phyloP scores from a whole-genome alignment of 2,329 filamentous ascomycete species.

The Aspergillus viridinutans region DNA sequence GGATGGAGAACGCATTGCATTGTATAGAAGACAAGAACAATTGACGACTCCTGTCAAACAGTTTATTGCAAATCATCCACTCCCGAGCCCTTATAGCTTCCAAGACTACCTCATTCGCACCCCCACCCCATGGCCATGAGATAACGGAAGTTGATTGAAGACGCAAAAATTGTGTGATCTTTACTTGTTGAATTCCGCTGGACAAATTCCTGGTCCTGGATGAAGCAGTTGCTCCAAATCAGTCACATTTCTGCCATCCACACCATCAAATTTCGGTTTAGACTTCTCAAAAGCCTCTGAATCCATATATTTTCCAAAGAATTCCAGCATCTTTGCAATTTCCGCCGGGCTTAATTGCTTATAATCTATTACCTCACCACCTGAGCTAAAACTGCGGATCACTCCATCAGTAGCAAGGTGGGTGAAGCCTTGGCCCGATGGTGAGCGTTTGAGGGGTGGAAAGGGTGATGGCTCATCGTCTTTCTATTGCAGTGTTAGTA shows the following conservation, averaged over 20 bases:
- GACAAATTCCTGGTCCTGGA: not conserved
- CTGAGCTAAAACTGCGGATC: not conserved
- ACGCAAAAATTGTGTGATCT: not conserved
- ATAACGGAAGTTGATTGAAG: slow-evolving; percentile 1
- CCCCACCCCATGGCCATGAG: too few species aligned
- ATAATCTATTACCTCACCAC: slow-evolving; percentile 6
- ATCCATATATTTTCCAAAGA: not conserved
- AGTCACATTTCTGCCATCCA: slow-evolving; percentile 2
- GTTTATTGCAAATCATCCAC: too few species aligned
- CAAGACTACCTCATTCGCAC: too few species aligned
- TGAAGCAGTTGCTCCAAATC: slow-evolving; percentile 4
- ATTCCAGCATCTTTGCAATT: not conserved
- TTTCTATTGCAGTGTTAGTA: not conserved
- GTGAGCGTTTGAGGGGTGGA: slow-evolving; percentile 1
- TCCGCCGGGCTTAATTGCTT: slow-evolving; percentile 3
- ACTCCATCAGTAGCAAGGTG: slow-evolving; percentile 7
- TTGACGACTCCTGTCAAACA: too few species aligned
- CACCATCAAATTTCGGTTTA: slow-evolving; percentile 1
- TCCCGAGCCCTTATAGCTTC: too few species aligned
- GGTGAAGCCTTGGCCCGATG: not conserved
- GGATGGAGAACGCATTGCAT: too few species aligned
- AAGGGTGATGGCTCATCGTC: not conserved
- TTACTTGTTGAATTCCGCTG: not conserved
- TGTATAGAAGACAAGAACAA: too few species aligned
- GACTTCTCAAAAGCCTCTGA: not conserved